Evolutionary conservation across 257 asterid genomes (phyloP).

Genomic region (Misopates orontium): DNA sequence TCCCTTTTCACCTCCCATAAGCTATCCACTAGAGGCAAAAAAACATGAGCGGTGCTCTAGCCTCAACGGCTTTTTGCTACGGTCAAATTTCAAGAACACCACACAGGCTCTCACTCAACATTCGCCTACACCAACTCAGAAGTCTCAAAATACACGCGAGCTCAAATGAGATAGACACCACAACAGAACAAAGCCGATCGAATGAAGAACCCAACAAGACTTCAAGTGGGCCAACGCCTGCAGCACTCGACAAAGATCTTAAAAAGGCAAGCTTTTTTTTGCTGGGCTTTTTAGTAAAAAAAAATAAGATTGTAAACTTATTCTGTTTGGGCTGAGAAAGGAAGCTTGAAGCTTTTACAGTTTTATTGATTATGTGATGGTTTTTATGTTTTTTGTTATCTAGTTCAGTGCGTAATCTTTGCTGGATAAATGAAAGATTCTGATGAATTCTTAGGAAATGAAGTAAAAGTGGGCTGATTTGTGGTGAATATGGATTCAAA

Average conservation of each 20-base stretch:
- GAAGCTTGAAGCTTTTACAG: too few relatives aligned
- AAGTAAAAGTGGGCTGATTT: too few relatives aligned
- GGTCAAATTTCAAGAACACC: constrained; percentile 27
- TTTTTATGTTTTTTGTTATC: too few relatives aligned
- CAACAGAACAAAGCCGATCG: constrained; percentile 24
- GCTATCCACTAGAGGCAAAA: constrained; percentile 37
- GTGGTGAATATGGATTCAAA: too few relatives aligned
- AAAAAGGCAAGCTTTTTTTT: constrained; percentile 53
- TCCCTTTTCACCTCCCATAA: constrained; percentile 20
- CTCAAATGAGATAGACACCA: constrained; percentile 49
- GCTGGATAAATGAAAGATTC: too few relatives aligned
- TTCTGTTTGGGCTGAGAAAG: too few relatives aligned
- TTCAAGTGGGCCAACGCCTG: too few relatives aligned
- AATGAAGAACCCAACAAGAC: constrained; percentile 32
- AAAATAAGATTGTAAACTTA: too few relatives aligned
- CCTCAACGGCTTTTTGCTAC: constrained; percentile 40
- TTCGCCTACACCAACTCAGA: constrained; percentile 20
- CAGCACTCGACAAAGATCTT: constrained; percentile 65
- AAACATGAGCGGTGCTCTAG: constrained; percentile 42
- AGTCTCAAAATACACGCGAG: constrained; percentile 46
- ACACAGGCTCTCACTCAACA: constrained; percentile 13
- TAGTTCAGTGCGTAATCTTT: too few relatives aligned
- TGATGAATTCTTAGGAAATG: too few relatives aligned
- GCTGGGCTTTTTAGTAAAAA: neutral
- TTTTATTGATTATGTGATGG: too few relatives aligned